Evolutionary conservation across 805 yeast species (phyloP), one percentile per base, ranked within the genome.

Genomic region (Torulaspora maleeae): DNA sequence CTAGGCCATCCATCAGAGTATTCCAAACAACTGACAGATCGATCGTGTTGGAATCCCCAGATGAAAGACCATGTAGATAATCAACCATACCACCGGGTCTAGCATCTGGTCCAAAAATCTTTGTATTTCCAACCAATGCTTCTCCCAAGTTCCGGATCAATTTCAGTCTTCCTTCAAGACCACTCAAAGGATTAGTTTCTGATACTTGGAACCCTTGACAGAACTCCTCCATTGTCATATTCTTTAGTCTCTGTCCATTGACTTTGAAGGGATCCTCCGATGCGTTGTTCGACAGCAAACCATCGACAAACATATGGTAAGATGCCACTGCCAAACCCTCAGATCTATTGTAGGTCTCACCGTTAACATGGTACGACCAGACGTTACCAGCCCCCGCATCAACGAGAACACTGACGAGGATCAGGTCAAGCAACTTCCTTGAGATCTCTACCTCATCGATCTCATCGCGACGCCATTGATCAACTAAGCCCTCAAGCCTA

Each of bases 381-480:
- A 52, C 54, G 43, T 77, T 75, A 15, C 86, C 86, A 0, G 86
- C 85, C 17, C 86, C 86, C 4, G 86, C 86, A 60, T 80, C 86
- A 20, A 80, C 66, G 37, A 80, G 60, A 3, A 80, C 86, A 47
- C 83, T 77, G 27, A 80, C 74, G 3, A 79, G 72, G 51, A 80
- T 76, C 44, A 80, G 63, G 59, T 80, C 86, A 43, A 80, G 68
- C 32, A 80, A 61, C 36, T 77, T 73, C 52, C 71, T 74, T 28
- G 82, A 76, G 22, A 75, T 71, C 45, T 79, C 83, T 11, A 66
- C 49, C 27, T 63, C 61, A 49, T 65, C 68, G 19, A 61, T 48
- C n/a, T 47, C 56, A 11, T 64, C 62, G 2, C 53, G 17, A 28
- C 61, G 45, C 73, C 80, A 74, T 24, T 56, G 46, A 2, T 49